Conservation (phyloP, 2,329 filamentous ascomycete species). For the Cladosporium sp. region DNA sequence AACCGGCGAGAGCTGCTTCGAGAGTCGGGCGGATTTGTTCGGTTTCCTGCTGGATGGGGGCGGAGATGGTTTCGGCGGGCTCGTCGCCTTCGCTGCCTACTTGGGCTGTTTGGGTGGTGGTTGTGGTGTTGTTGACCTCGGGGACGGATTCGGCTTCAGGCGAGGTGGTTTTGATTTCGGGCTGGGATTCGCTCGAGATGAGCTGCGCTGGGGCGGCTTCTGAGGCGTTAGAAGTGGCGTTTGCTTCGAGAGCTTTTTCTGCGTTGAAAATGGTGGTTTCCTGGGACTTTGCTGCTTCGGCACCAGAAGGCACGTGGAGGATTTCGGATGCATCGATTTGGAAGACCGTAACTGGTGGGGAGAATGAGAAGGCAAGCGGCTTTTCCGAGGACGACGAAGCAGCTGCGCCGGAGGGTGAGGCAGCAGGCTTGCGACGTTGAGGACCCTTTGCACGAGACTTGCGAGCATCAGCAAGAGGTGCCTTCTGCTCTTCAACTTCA, state of each 20-base stretch:
- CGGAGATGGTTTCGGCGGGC: conserved; percentile 16
- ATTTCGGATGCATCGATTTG: conserved; percentile 39
- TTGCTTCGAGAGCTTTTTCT: conserved; percentile 23
- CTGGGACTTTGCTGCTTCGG: conserved; percentile 7
- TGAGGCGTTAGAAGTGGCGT: conserved; percentile 23
- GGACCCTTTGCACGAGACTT: conserved; percentile 89
- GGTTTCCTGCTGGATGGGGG: conserved; percentile 13
- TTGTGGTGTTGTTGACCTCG: not conserved
- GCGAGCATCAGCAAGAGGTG: conserved; percentile 78
- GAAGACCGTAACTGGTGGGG: conserved; percentile 36
- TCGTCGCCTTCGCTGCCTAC: conserved; percentile 16
- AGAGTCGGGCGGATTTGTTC: conserved; percentile 17
- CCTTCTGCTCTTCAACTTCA: conserved; percentile 59
- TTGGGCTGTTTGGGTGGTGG: conserved; percentile 7
- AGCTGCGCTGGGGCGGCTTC: conserved; percentile 21
- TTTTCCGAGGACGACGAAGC: conserved; percentile 34
- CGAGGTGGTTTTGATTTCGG: conserved; percentile 14
- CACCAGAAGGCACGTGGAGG: conserved; percentile 28
- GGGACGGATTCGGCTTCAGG: not conserved
- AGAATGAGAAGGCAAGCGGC: conserved; percentile 44
- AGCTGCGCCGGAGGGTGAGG: conserved; percentile 49
- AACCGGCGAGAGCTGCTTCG: conserved; percentile 19
- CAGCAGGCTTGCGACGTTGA: conserved; percentile 64
- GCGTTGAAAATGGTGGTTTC: conserved; percentile 13
- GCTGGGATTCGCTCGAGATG: not conserved